Evolutionary conservation across 2,329 filamentous ascomycete species (phyloP).

Genomic region (Herpotrichia juniperi): DNA sequence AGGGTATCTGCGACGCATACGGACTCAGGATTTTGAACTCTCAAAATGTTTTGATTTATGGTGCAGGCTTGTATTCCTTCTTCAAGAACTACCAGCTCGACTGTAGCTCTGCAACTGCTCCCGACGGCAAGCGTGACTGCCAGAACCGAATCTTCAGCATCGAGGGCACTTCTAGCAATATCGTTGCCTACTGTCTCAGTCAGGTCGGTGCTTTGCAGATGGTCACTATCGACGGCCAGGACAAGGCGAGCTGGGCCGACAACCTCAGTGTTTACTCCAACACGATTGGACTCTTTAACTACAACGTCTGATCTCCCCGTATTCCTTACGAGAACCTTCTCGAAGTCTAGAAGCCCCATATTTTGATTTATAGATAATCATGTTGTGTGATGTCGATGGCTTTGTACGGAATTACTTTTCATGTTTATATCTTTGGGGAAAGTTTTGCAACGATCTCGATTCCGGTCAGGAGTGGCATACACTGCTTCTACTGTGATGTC

Average conservation of each 20-base stretch:
- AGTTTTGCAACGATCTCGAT: too few species aligned
- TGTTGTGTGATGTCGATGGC: too few species aligned
- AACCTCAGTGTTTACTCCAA: conserved; percentile 51
- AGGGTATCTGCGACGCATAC: conserved; percentile 56
- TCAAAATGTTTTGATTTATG: conserved; percentile 64
- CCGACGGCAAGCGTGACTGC: conserved; percentile 48
- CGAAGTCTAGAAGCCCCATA: too few species aligned
- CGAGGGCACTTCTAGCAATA: conserved; percentile 44
- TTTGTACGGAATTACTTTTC: too few species aligned
- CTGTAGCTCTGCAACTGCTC: conserved; percentile 30
- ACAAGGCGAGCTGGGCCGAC: conserved; percentile 54
- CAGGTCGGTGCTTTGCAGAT: conserved; percentile 56
- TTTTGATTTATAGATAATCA: too few species aligned
- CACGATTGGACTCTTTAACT: conserved; percentile 40
- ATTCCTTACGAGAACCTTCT: too few species aligned
- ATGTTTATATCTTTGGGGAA: too few species aligned
- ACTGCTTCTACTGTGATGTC: too few species aligned
- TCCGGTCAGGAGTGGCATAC: too few species aligned
- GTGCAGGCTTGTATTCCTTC: conserved; percentile 72
- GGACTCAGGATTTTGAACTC: conserved; percentile 67
- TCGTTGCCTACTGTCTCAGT: conserved; percentile 56
- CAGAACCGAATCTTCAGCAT: conserved; percentile 59
- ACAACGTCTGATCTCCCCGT: conserved; percentile 11
- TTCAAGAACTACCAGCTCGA: conserved; percentile 65
- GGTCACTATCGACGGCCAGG: conserved; percentile 52